phyloP scores from a whole-genome alignment of 345 rosid genomes.

The Murraya koenigii region DNA sequence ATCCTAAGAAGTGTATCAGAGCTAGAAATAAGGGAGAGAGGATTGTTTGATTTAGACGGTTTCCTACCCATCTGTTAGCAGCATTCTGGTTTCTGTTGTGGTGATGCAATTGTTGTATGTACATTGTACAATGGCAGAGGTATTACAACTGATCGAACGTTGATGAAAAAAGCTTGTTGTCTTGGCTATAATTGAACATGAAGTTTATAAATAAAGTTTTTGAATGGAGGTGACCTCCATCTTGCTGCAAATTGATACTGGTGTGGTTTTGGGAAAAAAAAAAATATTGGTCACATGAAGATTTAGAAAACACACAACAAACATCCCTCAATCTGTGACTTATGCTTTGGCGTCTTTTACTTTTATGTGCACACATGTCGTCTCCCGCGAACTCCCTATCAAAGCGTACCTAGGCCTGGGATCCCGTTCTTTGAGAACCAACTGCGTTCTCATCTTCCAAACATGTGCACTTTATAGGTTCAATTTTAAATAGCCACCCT shows the following conservation, averaged over 20 bases:
- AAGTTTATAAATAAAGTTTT: not conserved
- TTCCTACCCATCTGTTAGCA: not conserved
- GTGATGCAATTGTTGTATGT: not conserved
- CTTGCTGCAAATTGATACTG: not conserved
- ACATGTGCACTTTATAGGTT: too few species aligned
- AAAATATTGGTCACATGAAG: too few species aligned
- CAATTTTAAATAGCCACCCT: not conserved
- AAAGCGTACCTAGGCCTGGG: not conserved
- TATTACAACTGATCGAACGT: not conserved
- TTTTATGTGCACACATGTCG: too few species aligned
- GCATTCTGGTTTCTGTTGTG: not conserved
- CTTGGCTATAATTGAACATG: not conserved
- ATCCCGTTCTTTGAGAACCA: too few species aligned
- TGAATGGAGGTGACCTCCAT: not conserved
- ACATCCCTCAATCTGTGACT: not conserved
- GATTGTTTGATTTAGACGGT: not conserved
- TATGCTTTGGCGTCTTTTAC: not conserved
- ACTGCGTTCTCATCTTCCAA: too few species aligned
- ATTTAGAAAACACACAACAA: not conserved
- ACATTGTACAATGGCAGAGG: not conserved
- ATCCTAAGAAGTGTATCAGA: not conserved
- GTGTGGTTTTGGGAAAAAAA: not conserved
- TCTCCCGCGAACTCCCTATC: not conserved
- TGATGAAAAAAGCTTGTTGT: not conserved
- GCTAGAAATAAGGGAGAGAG: conserved; percentile 6